These are phyloP conservation scores for Colletotrichum chlorophyti DNA, from an alignment of 2,329 filamentous ascomycete genomes.

Conservation along the genomic window DNA sequence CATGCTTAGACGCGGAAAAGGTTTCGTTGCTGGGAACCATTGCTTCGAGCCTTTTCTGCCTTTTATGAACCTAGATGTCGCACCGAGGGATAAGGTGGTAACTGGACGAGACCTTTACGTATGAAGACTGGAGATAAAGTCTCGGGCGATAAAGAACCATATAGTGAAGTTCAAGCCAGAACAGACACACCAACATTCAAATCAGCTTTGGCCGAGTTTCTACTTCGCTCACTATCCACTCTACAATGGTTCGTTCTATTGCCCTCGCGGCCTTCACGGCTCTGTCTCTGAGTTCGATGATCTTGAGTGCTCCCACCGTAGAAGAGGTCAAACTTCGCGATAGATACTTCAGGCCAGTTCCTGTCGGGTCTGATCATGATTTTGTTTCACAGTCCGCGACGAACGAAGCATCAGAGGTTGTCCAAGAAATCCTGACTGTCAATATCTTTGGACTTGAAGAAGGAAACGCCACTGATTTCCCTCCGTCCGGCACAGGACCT, in stretches of 20 bases:
- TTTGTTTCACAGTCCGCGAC: background rate
- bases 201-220: too few species aligned
- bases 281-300: background rate
- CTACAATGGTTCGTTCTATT: constrained; percentile 35
- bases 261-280: background rate
- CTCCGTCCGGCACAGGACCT: background rate
- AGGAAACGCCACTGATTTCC: constrained; percentile 4
- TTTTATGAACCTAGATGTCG: too few species aligned
- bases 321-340: background rate
- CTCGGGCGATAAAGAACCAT: too few species aligned
- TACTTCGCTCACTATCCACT: constrained; percentile 77
- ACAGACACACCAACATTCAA: too few species aligned
- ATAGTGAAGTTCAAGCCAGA: too few species aligned
- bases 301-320: background rate
- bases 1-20: too few species aligned
- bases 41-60: too few species aligned
- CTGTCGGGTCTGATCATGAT: constrained; percentile 1
- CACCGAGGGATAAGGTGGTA: too few species aligned
- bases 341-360: constrained; percentile 1
- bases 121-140: too few species aligned
- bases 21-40: too few species aligned
- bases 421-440: background rate
- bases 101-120: too few species aligned
- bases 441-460: background rate
- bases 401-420: background rate